Conservation (phyloP, 2,329 filamentous ascomycete genomes). For the Zasmidium citrigriseum region DNA sequence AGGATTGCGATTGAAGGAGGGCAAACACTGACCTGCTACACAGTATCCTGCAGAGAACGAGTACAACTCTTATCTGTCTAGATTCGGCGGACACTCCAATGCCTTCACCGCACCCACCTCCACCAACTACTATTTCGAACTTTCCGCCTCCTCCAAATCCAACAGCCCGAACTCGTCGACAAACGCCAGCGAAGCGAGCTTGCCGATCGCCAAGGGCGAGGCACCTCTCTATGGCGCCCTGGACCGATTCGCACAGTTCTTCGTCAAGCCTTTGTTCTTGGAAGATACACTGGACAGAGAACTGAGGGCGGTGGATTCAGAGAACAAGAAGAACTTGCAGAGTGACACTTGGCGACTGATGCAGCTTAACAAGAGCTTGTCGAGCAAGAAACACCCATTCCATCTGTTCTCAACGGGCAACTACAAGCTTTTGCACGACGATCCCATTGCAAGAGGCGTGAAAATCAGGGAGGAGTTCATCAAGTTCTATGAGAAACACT, state of each 20-base stretch:
- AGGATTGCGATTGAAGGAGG: too few relatives aligned
- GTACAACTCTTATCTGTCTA: slow-evolving; percentile 88
- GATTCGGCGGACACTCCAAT: slow-evolving; percentile 89
- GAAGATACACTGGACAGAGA: slow-evolving; percentile 84
- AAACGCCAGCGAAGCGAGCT: slow-evolving; percentile 37
- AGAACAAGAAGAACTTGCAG: slow-evolving; percentile 97
- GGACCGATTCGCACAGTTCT: slow-evolving; percentile 92
- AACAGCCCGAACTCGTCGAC: slow-evolving; percentile 51
- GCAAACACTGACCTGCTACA: slow-evolving; percentile 13
- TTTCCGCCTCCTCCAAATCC: slow-evolving; percentile 71
- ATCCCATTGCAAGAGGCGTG: slow-evolving; percentile 75
- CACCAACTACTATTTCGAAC: slow-evolving; percentile 97
- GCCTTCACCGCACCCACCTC: slow-evolving; percentile 92
- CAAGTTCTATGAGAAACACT: slow-evolving; percentile 84
- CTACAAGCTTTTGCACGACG: slow-evolving; percentile 79
- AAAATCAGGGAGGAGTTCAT: slow-evolving; percentile 91
- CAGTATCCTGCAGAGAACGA: slow-evolving; percentile 92
- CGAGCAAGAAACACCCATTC: slow-evolving; percentile 83
- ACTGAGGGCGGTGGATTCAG: slow-evolving; percentile 85
- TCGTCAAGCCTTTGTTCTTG: slow-evolving; percentile 83
- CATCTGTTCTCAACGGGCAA: slow-evolving; percentile 92
- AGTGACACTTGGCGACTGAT: slow-evolving; percentile 85
- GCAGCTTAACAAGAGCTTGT: slow-evolving; percentile 85
- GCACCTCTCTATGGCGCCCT: slow-evolving; percentile 78
- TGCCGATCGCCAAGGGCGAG: slow-evolving; percentile 39